phyloP scores from a whole-genome alignment of 2,329 filamentous ascomycete genomes.

The Fusarium udum region DNA sequence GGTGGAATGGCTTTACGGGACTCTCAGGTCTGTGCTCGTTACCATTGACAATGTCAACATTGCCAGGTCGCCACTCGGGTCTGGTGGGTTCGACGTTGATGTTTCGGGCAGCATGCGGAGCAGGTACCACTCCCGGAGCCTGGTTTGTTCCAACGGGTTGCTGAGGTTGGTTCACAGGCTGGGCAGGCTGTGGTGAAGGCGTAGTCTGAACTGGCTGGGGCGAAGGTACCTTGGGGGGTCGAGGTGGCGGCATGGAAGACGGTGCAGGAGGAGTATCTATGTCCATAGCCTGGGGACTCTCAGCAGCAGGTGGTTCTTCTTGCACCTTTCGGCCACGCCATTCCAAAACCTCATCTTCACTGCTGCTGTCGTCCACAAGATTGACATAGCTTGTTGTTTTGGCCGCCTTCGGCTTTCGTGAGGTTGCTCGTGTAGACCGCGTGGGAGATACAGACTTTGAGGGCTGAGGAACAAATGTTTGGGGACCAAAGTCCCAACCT shows the following conservation, averaged over 20 bases:
- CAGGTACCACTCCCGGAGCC: not conserved
- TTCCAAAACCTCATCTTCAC: slow-evolving; percentile 52
- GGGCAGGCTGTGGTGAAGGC: slow-evolving; percentile 19
- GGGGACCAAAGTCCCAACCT: slow-evolving; percentile 65
- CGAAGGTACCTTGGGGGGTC: slow-evolving; percentile 30
- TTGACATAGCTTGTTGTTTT: slow-evolving; percentile 60
- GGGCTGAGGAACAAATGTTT: slow-evolving; percentile 63
- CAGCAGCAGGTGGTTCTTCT: slow-evolving; percentile 43
- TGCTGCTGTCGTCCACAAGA: slow-evolving; percentile 59
- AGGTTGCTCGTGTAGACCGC: slow-evolving; percentile 55
- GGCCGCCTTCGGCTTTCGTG: slow-evolving; percentile 69
- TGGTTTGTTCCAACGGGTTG: not conserved
- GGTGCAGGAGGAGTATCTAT: slow-evolving; percentile 63
- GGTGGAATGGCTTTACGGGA: slow-evolving; percentile 40
- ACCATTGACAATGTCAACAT: slow-evolving; percentile 47
- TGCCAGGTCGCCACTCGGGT: slow-evolving; percentile 67
- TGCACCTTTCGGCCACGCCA: slow-evolving; percentile 50
- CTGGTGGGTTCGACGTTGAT: slow-evolving; percentile 68
- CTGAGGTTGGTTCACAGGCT: not conserved
- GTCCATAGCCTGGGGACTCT: slow-evolving; percentile 71
- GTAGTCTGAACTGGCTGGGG: slow-evolving; percentile 15
- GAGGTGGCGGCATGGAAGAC: slow-evolving; percentile 30
- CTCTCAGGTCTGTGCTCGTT: slow-evolving; percentile 34
- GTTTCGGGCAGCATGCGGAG: slow-evolving; percentile 53
- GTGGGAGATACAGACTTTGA: slow-evolving; percentile 56